Percentiles rank a stretch among this genome's conserved stretches.
Conservation (phyloP, 495 filamentous ascomycete genomes). For the Xylaria palmicola region DNA sequence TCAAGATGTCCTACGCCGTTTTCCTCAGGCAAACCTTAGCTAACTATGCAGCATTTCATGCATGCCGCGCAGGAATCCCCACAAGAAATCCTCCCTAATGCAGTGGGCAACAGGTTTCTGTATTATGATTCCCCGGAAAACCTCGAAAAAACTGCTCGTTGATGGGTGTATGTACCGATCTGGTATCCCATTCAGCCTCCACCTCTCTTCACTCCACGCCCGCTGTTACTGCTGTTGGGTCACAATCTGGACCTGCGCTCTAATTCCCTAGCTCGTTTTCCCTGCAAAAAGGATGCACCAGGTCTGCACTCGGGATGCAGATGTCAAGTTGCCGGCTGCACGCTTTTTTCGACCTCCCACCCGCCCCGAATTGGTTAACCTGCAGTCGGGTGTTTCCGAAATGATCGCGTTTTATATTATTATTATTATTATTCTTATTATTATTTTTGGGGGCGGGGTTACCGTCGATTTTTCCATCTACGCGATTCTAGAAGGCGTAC, state of each 20-base stretch:
- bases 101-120: slow-evolving; percentile 18
- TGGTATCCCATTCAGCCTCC: neutral
- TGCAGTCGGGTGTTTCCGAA: slow-evolving; percentile 6
- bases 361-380: neutral
- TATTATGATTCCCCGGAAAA: too few relatives aligned
- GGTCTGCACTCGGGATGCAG: slow-evolving; percentile 17
- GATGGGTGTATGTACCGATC: neutral
- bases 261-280: neutral
- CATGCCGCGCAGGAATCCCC: slow-evolving; percentile 23
- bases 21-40: neutral
- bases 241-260: neutral
- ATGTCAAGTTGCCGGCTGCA: slow-evolving; percentile 16
- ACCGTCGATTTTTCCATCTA: too few relatives aligned
- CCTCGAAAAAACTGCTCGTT: neutral
- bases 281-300: neutral
- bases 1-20: too few relatives aligned
- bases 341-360: neutral
- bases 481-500: slow-evolving; percentile 29
- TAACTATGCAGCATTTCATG: slow-evolving; percentile 32
- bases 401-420: slow-evolving; percentile 23
- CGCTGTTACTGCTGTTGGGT: neutral
- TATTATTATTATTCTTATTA: slow-evolving; percentile 20
- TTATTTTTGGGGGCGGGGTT: too few relatives aligned
- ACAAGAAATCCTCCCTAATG: slow-evolving; percentile 27
- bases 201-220: neutral